Evolutionary conservation across 805 yeast species (phyloP), one percentile per base, ranked within the genome.

Genomic region (Kuraishia piskuri): DNA sequence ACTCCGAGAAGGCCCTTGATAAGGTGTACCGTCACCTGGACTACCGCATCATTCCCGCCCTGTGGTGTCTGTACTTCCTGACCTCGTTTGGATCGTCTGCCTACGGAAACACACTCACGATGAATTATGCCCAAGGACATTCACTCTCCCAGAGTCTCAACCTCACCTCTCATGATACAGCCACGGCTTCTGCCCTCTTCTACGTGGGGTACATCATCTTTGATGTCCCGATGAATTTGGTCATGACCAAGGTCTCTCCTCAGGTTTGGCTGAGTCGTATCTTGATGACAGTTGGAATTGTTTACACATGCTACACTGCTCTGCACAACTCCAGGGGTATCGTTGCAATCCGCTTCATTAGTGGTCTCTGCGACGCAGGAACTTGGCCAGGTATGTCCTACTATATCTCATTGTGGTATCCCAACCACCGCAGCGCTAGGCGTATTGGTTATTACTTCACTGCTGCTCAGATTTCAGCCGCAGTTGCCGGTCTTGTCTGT

Each of bases 331-430:
- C 78, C 3, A 62, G 75, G 8, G 92, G 92, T 4, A 70, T 89
- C 26, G 80, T 83, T 54, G 95, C 90, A 1, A 67, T 83, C 47
- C 75, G 95, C 58, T 81, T 88, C 55, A 74, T 89, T 54, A 77
- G 86, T 25, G 96, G 96, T 50, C 59, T 85, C 53, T 86, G 84
- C 54, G 88, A 88, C 52, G 94, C 96, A 10, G 96, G 96, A 46
- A 82, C 88, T 3, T 88, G 96, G 96, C 96, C 96, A 1, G 96
- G 95, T 9, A 75, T 89, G 85, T 81, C 90, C 22, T 89, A 88
- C 68, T 89, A 89, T 62, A 75, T 89, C 47, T 80, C 91, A 0
- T 70, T 88, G 60, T 89, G 95, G 92, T 89, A 89, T 63, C 96
- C 96, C 1, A 79, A 83, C 52, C 83, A 86, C 49, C 74, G 94